phyloP scores from a whole-genome alignment of 2,329 filamentous ascomycete species.

The Cadophora gregata region DNA sequence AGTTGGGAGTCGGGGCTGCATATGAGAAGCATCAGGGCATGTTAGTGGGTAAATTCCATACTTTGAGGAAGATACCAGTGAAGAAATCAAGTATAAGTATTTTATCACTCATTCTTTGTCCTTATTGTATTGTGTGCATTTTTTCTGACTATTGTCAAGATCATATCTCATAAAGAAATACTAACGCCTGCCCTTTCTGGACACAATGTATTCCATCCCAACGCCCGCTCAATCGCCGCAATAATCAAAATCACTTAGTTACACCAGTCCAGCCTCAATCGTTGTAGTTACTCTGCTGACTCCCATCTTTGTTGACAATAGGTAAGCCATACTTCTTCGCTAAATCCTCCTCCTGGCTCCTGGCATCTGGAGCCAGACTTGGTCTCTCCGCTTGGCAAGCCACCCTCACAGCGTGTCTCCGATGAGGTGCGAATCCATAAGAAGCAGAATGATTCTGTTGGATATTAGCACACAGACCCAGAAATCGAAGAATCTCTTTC shows the following conservation, averaged over 20 bases:
- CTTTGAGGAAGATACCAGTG: constrained; percentile 12
- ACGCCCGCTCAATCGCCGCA: constrained; percentile 18
- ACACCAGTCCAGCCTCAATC: constrained; percentile 46
- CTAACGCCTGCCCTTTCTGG: neutral
- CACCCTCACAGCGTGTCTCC: constrained; percentile 55
- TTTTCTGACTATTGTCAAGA: neutral
- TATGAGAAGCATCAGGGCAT: constrained; percentile 25
- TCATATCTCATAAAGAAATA: constrained; percentile 15
- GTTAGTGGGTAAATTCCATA: constrained; percentile 12
- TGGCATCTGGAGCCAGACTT: constrained; percentile 44
- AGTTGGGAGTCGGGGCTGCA: constrained; percentile 35
- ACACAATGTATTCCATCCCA: constrained; percentile 7
- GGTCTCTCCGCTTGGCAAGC: constrained; percentile 44
- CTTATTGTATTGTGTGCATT: neutral
- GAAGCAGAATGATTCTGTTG: constrained; percentile 58
- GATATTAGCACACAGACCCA: constrained; percentile 12
- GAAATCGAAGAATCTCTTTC: neutral
- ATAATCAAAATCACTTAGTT: neutral
- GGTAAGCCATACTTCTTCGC: constrained; percentile 54
- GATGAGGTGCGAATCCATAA: constrained; percentile 62
- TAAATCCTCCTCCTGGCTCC: constrained; percentile 60
- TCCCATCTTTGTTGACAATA: constrained; percentile 60
- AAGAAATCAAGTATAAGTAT: neutral
- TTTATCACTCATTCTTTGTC: neutral
- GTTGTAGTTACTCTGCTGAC: constrained; percentile 62